Conservation (phyloP, 1,139 yeast genomes). For the Blastobotrys apis region DNA sequence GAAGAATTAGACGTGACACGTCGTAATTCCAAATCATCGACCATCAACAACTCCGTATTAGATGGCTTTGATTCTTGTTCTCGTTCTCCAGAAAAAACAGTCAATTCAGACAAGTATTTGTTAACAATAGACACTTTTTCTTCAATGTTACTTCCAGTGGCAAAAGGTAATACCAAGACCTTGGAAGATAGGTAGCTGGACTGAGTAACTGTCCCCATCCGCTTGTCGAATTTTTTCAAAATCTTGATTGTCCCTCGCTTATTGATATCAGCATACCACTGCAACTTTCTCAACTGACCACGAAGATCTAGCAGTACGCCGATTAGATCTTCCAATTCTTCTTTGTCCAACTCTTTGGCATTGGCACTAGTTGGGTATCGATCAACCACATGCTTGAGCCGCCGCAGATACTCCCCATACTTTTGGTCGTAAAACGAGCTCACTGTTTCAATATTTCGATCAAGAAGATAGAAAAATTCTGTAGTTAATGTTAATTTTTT, state of each 20-base stretch:
- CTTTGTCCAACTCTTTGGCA: constrained; percentile 41
- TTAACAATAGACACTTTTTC: constrained; percentile 54
- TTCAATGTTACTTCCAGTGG: constrained; percentile 54
- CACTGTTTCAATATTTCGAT: constrained; percentile 76
- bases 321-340: constrained; percentile 75
- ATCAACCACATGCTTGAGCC: constrained; percentile 46
- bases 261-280: constrained; percentile 91
- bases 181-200: constrained; percentile 63
- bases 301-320: constrained; percentile 74
- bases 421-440: constrained; percentile 73
- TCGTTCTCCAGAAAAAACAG: constrained; percentile 34
- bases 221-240: constrained; percentile 85
- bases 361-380: constrained; percentile 27
- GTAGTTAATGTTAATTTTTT: constrained; percentile 30
- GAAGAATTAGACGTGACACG: constrained; percentile 18
- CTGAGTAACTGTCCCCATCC: constrained; percentile 66
- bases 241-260: constrained; percentile 88
- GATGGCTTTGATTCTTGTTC: constrained; percentile 8
- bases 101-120: constrained; percentile 47
- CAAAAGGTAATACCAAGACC: constrained; percentile 72
- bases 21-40: constrained; percentile 15
- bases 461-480: constrained; percentile 73
- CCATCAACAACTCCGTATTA: constrained; percentile 15
- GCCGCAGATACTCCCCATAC: constrained; percentile 65
- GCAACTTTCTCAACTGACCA: constrained; percentile 69